Evolutionary conservation across 1,284 basidiomycete genomes (phyloP), one percentile per base, ranked within the genome.

Genomic region (Neotropicomus parvogracilis): DNA sequence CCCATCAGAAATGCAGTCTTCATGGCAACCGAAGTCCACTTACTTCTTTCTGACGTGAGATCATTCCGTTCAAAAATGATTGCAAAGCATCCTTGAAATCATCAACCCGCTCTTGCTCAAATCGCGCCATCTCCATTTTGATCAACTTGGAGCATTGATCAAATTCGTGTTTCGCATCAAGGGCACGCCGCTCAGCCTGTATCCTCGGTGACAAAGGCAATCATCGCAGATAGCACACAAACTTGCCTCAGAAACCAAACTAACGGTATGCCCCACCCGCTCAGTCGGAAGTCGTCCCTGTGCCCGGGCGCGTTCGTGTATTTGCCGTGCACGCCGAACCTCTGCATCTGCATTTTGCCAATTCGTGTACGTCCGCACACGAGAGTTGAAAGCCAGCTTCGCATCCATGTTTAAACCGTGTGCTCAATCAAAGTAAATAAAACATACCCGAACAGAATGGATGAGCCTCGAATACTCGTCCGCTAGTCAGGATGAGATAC

Each of bases 381-480:
- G 86, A 0, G 90, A 88, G 38, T 75, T 80, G 65, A 97, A 95
- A 3, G 95, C 90, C 54, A 90, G 76, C 87, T 91, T 59, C 31
- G 14, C 31, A 24, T 20, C 50, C 52, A 8, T 35, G 21, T 34
- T 47, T 27, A 42, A 31, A 38, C 14, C 21, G 17, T 8, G 19
- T 37, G n/a, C 40, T 41, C 40, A 34, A 17, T 49, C 2, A 37
- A 32, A 34, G 11, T 10, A 31, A 39, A 40, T 39, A 12, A 44
- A 40, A 53, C 63, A 52, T 61, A 92, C 90, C 57, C 93, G 78
- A 43, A 97, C 93, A 50, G 88, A 92, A 52, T 83, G 86, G 51
- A 97, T 93, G 41, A 97, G 75, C 37, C 95, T 79, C 24, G 93
- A 83, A 65, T 98, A 98, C 69, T 97, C 95, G 62, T 98, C 93